These are phyloP conservation scores for Entonaema liquescens DNA, from an alignment of 495 filamentous ascomycete species.

Conservation along the genomic window DNA sequence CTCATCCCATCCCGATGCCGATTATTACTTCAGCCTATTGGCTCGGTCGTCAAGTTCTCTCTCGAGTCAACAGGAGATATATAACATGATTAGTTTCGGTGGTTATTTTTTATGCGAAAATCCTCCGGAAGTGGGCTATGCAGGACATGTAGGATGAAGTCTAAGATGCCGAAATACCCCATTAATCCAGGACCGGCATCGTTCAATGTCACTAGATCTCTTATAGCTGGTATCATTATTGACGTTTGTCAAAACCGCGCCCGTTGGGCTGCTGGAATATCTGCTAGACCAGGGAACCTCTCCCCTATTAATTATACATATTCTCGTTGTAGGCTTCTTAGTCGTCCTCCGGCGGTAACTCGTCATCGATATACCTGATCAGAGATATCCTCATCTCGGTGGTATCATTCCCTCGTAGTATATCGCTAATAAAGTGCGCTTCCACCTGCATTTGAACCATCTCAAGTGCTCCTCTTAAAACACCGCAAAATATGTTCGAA, in stretches of 20 bases:
- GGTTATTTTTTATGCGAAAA: neutral
- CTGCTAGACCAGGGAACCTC: neutral
- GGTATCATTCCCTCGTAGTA: constrained; percentile 90
- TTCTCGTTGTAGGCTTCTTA: constrained; percentile 49
- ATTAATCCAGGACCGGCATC: neutral
- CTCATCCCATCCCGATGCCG: neutral
- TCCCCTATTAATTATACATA: neutral
- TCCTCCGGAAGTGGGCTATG: neutral
- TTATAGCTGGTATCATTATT: neutral
- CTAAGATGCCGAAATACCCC: neutral
- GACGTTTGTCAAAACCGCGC: neutral
- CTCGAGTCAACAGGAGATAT: neutral
- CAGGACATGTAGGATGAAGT: neutral
- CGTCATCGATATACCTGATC: constrained; percentile 95
- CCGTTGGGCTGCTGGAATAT: neutral
- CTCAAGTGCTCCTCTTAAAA: constrained; percentile 88
- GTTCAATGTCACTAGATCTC: neutral
- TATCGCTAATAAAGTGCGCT: constrained; percentile 94
- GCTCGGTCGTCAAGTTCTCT: too few species aligned
- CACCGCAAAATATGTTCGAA: constrained; percentile 94
- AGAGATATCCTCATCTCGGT: constrained; percentile 97
- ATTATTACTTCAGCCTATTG: neutral
- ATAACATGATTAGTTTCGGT: neutral
- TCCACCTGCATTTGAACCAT: constrained; percentile 99
- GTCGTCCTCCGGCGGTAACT: constrained; percentile 96